These are phyloP conservation scores for Termitomyces eurrhizus DNA, from an alignment of 768 basidiomycete species.

Conservation along the genomic window DNA sequence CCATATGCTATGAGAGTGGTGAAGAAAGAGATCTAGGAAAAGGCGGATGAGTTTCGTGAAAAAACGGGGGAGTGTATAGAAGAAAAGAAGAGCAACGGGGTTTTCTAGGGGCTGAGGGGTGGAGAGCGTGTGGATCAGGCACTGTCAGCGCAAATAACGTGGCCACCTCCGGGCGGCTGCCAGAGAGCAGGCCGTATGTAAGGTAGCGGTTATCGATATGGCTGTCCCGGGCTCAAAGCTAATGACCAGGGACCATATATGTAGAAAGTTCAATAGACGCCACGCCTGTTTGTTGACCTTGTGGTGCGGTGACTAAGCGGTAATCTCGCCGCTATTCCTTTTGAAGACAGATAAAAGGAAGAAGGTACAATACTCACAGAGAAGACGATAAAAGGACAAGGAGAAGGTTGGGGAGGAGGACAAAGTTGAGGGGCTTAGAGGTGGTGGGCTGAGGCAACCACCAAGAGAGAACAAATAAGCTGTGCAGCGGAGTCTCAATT, in stretches of 20 bases:
- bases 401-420: slow-evolving; percentile 11
- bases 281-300: slow-evolving; percentile 17
- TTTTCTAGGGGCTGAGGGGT: slow-evolving; percentile 31
- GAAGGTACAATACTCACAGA: slow-evolving; percentile 21
- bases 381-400: slow-evolving; percentile 7
- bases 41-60: slow-evolving; percentile 20
- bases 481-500: slow-evolving; percentile 52
- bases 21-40: slow-evolving; percentile 17
- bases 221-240: neutral
- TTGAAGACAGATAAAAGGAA: slow-evolving; percentile 12
- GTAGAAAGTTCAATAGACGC: slow-evolving; percentile 12
- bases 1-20: slow-evolving; percentile 43
- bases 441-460: slow-evolving; percentile 25
- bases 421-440: slow-evolving; percentile 21
- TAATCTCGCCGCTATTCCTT: slow-evolving; percentile 8
- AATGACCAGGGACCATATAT: neutral
- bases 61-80: slow-evolving; percentile 6
- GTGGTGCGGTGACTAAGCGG: slow-evolving; percentile 13
- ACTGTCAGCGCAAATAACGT: slow-evolving; percentile 32
- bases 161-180: slow-evolving; percentile 32
- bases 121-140: slow-evolving; percentile 40
- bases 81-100: slow-evolving; percentile 24
- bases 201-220: slow-evolving; percentile 8
- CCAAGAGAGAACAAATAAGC: slow-evolving; percentile 40
- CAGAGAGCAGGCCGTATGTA: slow-evolving; percentile 10